Percentiles rank a stretch among this genome's conserved stretches.
Conservation (phyloP, 169 alveolate genomes). For the Theileria sp. region DNA sequence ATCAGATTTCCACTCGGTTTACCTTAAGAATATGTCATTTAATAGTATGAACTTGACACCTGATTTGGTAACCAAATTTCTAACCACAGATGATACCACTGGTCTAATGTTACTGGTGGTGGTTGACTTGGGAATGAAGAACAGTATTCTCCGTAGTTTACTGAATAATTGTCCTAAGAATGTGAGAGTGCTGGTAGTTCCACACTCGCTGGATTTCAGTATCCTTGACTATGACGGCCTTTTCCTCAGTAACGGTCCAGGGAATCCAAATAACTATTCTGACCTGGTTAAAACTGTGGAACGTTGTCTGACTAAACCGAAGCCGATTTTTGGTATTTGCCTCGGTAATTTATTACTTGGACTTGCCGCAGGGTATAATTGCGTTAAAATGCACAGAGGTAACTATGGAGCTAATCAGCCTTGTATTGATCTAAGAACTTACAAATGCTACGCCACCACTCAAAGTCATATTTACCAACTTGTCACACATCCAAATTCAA, state of each 20-base stretch:
- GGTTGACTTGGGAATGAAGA: slow-evolving; percentile 85
- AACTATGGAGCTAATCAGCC: slow-evolving; percentile 88
- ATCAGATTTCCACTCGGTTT: not conserved
- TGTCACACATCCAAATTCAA: slow-evolving; percentile 32
- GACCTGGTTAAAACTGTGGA: slow-evolving; percentile 67
- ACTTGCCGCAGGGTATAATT: slow-evolving; percentile 82
- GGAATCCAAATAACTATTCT: slow-evolving; percentile 77
- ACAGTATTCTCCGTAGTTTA: slow-evolving; percentile 77
- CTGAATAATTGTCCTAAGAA: slow-evolving; percentile 41
- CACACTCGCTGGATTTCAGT: slow-evolving; percentile 73
- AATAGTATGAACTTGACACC: not conserved
- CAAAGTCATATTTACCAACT: slow-evolving; percentile 86
- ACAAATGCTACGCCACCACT: slow-evolving; percentile 83
- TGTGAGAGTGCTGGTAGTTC: slow-evolving; percentile 70
- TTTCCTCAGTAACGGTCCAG: slow-evolving; percentile 85
- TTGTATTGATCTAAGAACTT: slow-evolving; percentile 80
- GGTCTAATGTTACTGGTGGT: slow-evolving; percentile 70
- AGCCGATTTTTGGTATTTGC: slow-evolving; percentile 84
- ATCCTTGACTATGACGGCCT: slow-evolving; percentile 81
- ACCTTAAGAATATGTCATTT: slow-evolving; percentile 25
- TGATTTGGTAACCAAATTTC: not conserved
- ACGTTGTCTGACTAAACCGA: slow-evolving; percentile 64
- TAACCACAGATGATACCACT: not conserved
- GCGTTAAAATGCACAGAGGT: slow-evolving; percentile 83
- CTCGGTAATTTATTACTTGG: slow-evolving; percentile 85